Base-by-base conservation (phyloP, 1,284 basidiomycete species). In the Peniophora sp. region DNA sequence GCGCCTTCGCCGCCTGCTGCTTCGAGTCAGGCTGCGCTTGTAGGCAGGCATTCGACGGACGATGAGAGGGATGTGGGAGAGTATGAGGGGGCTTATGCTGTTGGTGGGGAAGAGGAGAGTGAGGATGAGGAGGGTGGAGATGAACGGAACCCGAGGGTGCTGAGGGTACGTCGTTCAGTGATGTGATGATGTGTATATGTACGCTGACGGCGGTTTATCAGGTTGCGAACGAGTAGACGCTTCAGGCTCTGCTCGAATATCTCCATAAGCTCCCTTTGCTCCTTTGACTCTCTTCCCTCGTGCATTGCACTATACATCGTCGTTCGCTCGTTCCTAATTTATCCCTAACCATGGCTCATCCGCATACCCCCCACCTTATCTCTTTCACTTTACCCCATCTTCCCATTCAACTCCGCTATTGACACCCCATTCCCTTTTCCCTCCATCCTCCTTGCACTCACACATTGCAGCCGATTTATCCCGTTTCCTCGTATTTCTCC, bases 211-310 rank as follows among this genome's bases (percentile, higher is more conserved):
- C 34, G 39, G 16, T 17, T 49, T 50, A 52, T 9, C 51, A 72
- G 70, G 69, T 72, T 47, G 69, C 70, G 2, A 71, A 72, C 51
- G 64, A 68, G 57, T 71, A 55, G 63, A 23, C 59, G 53, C 20
- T 54, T 49, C 23, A 9, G 10, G 44, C 5, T 45, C 9, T 20
- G 9, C 23, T 23, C 14, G 20, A 45, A 10, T 23, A 32, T 32
- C 6, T 32, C 5, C 27, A 6, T 12, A 12, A 32, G 12, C 27
- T 12, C 12, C 27, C 5, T 32, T 12, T 32, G 12, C 27, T 32
- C 6, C 5, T 6, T 32, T 12, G 27, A 6, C 5, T 32, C 27
- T 32, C 27, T 12, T 32, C 27, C 27, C 27, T 6, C 27, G 6
- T 32, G 27, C 6, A 32, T 12, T n/a, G n/a, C 27, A 32, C 12